phyloP scores from a whole-genome alignment of 2,329 filamentous ascomycete genomes.

The Ophiostoma piceae region DNA sequence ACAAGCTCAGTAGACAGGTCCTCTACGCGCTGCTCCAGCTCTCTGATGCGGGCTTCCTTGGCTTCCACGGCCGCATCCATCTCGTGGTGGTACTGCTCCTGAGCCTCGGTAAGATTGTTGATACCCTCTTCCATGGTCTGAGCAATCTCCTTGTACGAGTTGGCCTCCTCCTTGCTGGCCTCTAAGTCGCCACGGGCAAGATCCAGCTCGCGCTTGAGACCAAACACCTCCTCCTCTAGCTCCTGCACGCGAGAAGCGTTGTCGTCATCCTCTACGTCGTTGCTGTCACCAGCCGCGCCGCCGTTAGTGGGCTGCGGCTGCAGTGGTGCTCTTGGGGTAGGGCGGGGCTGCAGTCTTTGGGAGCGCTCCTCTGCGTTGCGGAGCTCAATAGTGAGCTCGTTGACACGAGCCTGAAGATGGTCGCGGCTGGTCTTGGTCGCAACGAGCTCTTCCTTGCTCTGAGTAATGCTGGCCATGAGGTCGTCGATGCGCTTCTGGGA shows the following conservation, averaged over 20 bases:
- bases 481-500: slow-evolving; percentile 90
- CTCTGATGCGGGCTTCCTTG: slow-evolving; percentile 73
- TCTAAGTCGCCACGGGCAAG: slow-evolving; percentile 75
- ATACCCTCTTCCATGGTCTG: slow-evolving; percentile 84
- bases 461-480: slow-evolving; percentile 70
- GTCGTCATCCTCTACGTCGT: slow-evolving; percentile 38
- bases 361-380: slow-evolving; percentile 84
- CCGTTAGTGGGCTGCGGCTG: slow-evolving; percentile 35
- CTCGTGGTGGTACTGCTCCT: slow-evolving; percentile 84
- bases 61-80: slow-evolving; percentile 69
- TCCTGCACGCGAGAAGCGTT: slow-evolving; percentile 61
- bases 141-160: slow-evolving; percentile 84
- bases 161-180: slow-evolving; percentile 71
- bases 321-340: slow-evolving; percentile 54
- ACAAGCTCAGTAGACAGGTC: slow-evolving; percentile 79
- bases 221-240: slow-evolving; percentile 73
- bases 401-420: slow-evolving; percentile 80
- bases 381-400: slow-evolving; percentile 83
- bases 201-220: slow-evolving; percentile 82
- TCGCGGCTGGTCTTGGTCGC: slow-evolving; percentile 82
- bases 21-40: slow-evolving; percentile 76
- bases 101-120: slow-evolving; percentile 68
- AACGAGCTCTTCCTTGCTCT: slow-evolving; percentile 80
- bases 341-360: slow-evolving; percentile 73
- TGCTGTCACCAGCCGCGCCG: slow-evolving; percentile 36